Evolutionary conservation across 495 filamentous ascomycete genomes (phyloP).

Genomic region (Tuber brumale): DNA sequence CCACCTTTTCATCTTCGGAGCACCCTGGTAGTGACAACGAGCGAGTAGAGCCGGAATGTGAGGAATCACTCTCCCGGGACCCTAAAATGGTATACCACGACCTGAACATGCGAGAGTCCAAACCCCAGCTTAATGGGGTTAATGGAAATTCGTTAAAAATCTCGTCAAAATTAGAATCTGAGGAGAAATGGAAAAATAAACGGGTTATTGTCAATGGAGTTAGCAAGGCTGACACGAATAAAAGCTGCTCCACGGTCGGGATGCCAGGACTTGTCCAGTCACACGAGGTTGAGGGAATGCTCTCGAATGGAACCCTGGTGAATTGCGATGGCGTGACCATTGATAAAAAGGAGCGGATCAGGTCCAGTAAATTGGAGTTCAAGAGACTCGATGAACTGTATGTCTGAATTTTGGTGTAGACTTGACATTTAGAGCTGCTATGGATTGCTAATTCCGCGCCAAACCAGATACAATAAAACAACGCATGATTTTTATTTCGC

Average conservation of each 20-base stretch:
- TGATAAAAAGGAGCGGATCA: slow-evolving; percentile 23
- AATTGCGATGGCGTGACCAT: slow-evolving; percentile 15
- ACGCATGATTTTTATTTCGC: slow-evolving; percentile 41
- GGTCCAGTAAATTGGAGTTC: slow-evolving; percentile 38
- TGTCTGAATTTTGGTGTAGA: slow-evolving; percentile 7
- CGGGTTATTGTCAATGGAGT: background rate
- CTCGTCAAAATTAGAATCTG: background rate
- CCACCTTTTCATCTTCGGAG: background rate
- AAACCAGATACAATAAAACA: slow-evolving; percentile 34
- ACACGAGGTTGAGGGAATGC: slow-evolving; percentile 12
- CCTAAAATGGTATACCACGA: background rate
- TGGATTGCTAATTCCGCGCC: background rate
- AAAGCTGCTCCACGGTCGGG: background rate
- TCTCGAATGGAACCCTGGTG: slow-evolving; percentile 13
- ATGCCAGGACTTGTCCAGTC: slow-evolving; percentile 2
- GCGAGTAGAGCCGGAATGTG: background rate
- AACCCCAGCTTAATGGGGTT: slow-evolving; percentile 1
- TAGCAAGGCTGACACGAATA: background rate
- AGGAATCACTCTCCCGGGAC: background rate
- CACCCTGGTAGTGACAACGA: background rate
- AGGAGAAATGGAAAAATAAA: background rate
- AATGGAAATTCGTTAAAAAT: slow-evolving; percentile 1
- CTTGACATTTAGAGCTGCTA: background rate
- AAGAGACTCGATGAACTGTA: slow-evolving; percentile 41
- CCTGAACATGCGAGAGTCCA: background rate